Base-by-base conservation (phyloP, 805 yeast genomes). In the Dipodascopsis tothii region DNA sequence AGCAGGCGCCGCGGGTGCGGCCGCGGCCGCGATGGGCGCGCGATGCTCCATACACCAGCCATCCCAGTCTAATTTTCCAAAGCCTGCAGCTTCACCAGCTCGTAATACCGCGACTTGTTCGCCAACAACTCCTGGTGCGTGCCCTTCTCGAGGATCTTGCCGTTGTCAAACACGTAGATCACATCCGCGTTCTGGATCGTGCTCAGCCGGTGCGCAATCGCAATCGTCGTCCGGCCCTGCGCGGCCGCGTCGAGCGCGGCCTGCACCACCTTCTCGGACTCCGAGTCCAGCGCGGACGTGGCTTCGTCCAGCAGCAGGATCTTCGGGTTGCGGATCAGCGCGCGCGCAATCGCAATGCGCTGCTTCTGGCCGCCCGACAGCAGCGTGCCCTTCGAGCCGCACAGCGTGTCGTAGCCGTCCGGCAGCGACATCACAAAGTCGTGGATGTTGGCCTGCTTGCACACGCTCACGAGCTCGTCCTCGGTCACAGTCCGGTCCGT, bases 171-270 rank as follows among this genome's bases (percentile, higher is more conserved):
- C 43, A 78, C 70, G 37, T 71, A 69, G 21, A 81, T 77, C 41
- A 65, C 64, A 38, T 72, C 67, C 0, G 86, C 73, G 44, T 70
- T 68, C 37, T 66, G 61, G 46, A 78, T 77, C 0, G 84, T 77
- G 52, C 74, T 74, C 63, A 82, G 68, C 56, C 90, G 67, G 61
- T 81, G 90, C 6, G 88, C 88, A 63, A 81, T 80, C 56, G 87
- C 81, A 50, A 81, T 64, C 34, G 82, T 77, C 1, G 88, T 81
- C 55, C 87, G 78, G 22, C 75, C 66, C n/a, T 63, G 43, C 48
- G 83, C 81, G 52, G 81, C 84, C 5, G 61, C 64, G 6, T 67
- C 67, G 45, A 77, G 78, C 3, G 86, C 81, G 5, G 65, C 52
- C 60, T 81, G 88, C 44, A 81, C 80, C 58, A 73, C 73, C 7